Evolutionary conservation across 108 stramenopile species (phyloP).

Genomic region (Cyclotella distinguenda): DNA sequence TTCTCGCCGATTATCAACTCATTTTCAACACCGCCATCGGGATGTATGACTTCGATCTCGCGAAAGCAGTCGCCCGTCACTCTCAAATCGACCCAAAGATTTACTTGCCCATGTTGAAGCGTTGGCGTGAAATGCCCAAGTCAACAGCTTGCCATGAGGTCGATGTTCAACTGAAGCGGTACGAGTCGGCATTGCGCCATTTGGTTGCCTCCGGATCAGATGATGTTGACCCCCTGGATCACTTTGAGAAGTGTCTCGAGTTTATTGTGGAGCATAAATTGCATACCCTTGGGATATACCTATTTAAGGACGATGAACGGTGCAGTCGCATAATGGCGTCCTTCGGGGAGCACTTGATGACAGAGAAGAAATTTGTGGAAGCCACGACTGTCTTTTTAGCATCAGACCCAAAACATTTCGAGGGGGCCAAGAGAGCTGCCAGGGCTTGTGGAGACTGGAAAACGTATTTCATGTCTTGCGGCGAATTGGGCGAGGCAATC

Average conservation of each 20-base stretch:
- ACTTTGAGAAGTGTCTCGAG: constrained; percentile 60
- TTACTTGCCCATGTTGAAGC: constrained; percentile 84
- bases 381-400: constrained; percentile 70
- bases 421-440: constrained; percentile 72
- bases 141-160: constrained; percentile 69
- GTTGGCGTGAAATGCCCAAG: constrained; percentile 59
- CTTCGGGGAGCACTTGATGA: constrained; percentile 63
- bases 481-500: constrained; percentile 23
- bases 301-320: constrained; percentile 50
- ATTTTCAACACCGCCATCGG: constrained; percentile 90
- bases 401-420: constrained; percentile 54
- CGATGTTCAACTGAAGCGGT: constrained; percentile 80
- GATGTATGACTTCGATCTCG: constrained; percentile 90
- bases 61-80: constrained; percentile 85
- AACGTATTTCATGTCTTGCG: constrained; percentile 59
- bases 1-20: constrained; percentile 80
- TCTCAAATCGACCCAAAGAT: constrained; percentile 95
- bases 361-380: constrained; percentile 45
- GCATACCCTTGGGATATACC: constrained; percentile 57
- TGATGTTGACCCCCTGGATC: constrained; percentile 28
- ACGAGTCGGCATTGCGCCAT: constrained; percentile 68
- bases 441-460: constrained; percentile 71
- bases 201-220: constrained; percentile 47
- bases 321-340: constrained; percentile 55
- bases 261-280: constrained; percentile 72